phyloP scores from a whole-genome alignment of 2,329 filamentous ascomycete species.

The Diaporthe nobilis region DNA sequence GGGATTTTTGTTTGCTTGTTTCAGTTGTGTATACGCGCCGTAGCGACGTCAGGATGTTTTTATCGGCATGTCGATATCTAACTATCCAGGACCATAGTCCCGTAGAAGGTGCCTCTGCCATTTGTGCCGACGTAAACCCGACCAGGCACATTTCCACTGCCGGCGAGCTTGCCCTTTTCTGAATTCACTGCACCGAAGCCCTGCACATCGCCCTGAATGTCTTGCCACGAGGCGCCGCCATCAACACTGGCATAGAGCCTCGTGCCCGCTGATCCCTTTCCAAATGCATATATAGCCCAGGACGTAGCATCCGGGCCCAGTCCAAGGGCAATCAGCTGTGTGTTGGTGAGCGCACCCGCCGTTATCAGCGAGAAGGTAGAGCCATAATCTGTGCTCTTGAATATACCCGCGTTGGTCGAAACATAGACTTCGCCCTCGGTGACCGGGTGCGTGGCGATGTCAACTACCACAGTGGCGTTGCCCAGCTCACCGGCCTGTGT shows the following conservation, averaged over 20 bases:
- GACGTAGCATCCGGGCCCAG: slow-evolving; percentile 51
- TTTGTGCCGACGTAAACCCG: slow-evolving; percentile 66
- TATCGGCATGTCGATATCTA: not conserved
- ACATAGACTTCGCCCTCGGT: slow-evolving; percentile 72
- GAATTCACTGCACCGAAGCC: slow-evolving; percentile 58
- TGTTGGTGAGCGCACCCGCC: slow-evolving; percentile 53
- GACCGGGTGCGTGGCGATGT: slow-evolving; percentile 69
- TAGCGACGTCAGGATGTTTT: not conserved
- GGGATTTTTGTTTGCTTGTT: not conserved
- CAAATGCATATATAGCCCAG: slow-evolving; percentile 64
- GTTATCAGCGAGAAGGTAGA: slow-evolving; percentile 57
- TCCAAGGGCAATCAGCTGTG: slow-evolving; percentile 60
- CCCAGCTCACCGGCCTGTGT: slow-evolving; percentile 52
- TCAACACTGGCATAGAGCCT: slow-evolving; percentile 62
- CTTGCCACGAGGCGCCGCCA: slow-evolving; percentile 58
- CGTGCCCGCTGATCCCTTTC: slow-evolving; percentile 56
- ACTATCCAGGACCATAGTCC: not conserved
- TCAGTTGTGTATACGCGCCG: no score
- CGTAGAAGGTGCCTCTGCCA: slow-evolving; percentile 61
- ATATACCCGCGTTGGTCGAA: slow-evolving; percentile 67
- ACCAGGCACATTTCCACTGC: slow-evolving; percentile 60
- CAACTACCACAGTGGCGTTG: slow-evolving; percentile 63
- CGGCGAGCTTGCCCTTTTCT: slow-evolving; percentile 54
- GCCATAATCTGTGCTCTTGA: slow-evolving; percentile 66
- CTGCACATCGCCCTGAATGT: slow-evolving; percentile 59